Evolutionary conservation across 169 alveolate species (phyloP).

Genomic region (Plasmodium chabaudi): DNA sequence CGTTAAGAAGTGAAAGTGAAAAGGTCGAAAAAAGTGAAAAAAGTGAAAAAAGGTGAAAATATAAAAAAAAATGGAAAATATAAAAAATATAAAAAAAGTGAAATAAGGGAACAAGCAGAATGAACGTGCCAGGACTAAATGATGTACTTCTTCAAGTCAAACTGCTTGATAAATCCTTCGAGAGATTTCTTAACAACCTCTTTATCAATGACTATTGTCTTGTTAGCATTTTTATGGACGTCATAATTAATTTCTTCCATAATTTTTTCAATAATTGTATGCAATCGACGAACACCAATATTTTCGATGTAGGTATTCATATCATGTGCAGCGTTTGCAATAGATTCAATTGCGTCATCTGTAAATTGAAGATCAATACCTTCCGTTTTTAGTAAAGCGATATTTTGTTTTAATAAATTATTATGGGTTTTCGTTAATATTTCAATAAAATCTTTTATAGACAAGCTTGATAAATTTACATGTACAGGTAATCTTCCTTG

Average conservation of each 20-base stretch:
- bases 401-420: slow-evolving; percentile 86
- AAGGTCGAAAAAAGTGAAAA: not conserved
- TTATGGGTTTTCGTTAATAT: slow-evolving; percentile 88
- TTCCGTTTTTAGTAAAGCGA: slow-evolving; percentile 89
- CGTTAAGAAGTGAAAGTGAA: no score
- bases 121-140: slow-evolving; percentile 14
- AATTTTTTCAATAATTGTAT: slow-evolving; percentile 89
- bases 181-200: slow-evolving; percentile 64
- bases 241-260: slow-evolving; percentile 71
- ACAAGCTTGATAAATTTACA: slow-evolving; percentile 86
- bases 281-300: slow-evolving; percentile 93
- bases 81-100: not conserved
- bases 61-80: not conserved
- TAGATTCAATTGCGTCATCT: slow-evolving; percentile 83
- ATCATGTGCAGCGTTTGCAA: slow-evolving; percentile 83
- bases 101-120: no score
- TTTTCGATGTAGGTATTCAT: slow-evolving; percentile 89
- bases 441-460: slow-evolving; percentile 84
- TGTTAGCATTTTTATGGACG: slow-evolving; percentile 53
- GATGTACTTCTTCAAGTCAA: slow-evolving; percentile 66
- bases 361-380: slow-evolving; percentile 83
- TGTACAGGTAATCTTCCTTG: slow-evolving; percentile 93
- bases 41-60: not conserved
- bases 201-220: slow-evolving; percentile 43
- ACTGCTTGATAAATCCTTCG: slow-evolving; percentile 68